phyloP scores from a whole-genome alignment of 1,284 basidiomycete species.

The Sporisorium iseilematis-ciliati region DNA sequence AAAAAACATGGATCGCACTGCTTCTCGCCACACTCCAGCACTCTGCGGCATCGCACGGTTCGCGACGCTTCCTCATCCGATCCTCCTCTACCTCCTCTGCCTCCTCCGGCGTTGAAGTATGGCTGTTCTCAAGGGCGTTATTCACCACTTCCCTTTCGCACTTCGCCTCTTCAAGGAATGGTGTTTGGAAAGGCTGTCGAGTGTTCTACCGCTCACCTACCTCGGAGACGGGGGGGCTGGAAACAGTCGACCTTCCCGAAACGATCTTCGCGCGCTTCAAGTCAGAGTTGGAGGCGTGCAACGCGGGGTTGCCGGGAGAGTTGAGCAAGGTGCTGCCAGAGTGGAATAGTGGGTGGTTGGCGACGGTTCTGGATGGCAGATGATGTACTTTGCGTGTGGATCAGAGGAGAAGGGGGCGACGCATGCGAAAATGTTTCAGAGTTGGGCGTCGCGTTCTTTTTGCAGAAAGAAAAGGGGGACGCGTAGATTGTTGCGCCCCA shows the following conservation, averaged over 20 bases:
- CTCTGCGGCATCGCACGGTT: conserved; percentile 25
- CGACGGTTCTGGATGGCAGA: background rate
- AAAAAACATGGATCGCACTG: conserved; percentile 9
- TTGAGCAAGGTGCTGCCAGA: conserved; percentile 8
- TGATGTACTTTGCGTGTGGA: too few relatives aligned
- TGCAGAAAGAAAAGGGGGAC: too few relatives aligned
- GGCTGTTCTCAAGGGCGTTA: conserved; percentile 31
- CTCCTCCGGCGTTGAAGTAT: conserved; percentile 7
- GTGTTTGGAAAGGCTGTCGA: conserved; percentile 18
- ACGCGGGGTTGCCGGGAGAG: conserved; percentile 4
- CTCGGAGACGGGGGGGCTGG: background rate
- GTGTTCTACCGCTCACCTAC: conserved; percentile 15
- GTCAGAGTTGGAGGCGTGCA: conserved; percentile 7
- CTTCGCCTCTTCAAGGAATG: background rate
- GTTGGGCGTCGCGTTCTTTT: too few relatives aligned
- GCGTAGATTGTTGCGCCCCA: too few relatives aligned
- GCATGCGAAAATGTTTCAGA: too few relatives aligned
- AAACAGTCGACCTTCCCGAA: conserved; percentile 8
- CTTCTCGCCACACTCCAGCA: conserved; percentile 19
- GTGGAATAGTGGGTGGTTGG: conserved; percentile 21
- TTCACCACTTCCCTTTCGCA: conserved; percentile 23
- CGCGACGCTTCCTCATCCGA: conserved; percentile 23
- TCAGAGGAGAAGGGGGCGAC: too few relatives aligned
- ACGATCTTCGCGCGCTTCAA: conserved; percentile 8
- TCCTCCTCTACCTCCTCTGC: background rate